Base-by-base conservation (phyloP, 257 asterid genomes). In the Solanum tarijense region DNA sequence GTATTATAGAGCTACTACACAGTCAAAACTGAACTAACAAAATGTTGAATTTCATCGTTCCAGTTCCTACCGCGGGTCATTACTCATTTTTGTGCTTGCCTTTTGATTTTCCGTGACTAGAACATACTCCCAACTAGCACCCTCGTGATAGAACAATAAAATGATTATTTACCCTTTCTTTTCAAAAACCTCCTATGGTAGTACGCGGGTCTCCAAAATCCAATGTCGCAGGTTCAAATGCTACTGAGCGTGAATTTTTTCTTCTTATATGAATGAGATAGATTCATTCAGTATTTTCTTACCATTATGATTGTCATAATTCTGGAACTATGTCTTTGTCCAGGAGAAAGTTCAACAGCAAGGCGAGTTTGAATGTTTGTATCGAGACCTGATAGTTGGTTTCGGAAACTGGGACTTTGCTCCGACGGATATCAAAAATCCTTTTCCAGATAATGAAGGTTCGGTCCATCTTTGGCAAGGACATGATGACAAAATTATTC, bases 381-480 rank as follows among this genome's bases (percentile, higher is more conserved):
- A 92, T 85, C 90, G 98, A 9, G 97, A 94, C 90, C 12, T 94
- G 27, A 84, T 93, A 31, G 91, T 85, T 13, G 93, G 89, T 34
- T 93, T 83, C 11, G 93, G 94, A 21, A 88, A 90, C 27, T 96
- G 98, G 98, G 96, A 89, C 62, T 95, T 96, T 36, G 89, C 90
- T 34, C 99, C 96, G 1, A 88, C 91, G 9, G 96, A 94, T 39
- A 88, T 96, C 66, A 41, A 81, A 4, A 87, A 94, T 89, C 98
- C 96, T 52, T 94, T 95, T 83, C 96, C 96, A 32, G 88, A 94
- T 65, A 88, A 91, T 7, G 94, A 94, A 81, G 94, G 98, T n/a
- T 89, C 91, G 0, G 94, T 95, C 90, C 98, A 95, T 87, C 48
- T 96, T 29, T 96, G 98, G 98, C 98, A 95, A 87, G 99, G 94